Base-by-base conservation (phyloP, 2,329 filamentous ascomycete species). In the Cercospora sesami region DNA sequence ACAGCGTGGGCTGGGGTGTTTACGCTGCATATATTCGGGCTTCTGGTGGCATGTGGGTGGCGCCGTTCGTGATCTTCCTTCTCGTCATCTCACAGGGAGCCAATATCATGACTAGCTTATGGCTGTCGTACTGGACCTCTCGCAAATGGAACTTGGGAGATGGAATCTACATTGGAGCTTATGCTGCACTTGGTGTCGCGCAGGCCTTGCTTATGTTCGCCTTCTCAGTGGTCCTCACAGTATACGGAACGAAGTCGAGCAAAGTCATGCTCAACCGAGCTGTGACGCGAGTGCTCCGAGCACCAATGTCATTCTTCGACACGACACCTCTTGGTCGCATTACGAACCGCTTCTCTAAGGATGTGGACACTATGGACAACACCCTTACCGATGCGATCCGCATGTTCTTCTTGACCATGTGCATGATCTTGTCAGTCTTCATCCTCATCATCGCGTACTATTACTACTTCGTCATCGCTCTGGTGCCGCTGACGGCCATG, bases 321-420 rank as follows among this genome's bases (percentile, higher is more conserved):
- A 98, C 95, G 0, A 98, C 95, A 0, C 95, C 95, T 0, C 86
- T 98, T 1, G 95, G 95, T 21, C 90, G 94, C 42, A 97, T 98
- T 78, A 97, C 93, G 23, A 98, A 98, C 79, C 91, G 95, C 16
- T 98, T 98, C 81, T 96, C 93, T 33, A 91, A 94, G 73, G 95
- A 99, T 76, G 91, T 98, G 48, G 93, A 97, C 76, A 92, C 95
- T 66, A 96, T 98, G 93, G 95, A 98, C 81, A 76, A 97, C 79
- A 92, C 89, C 67, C 82, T 97, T 53, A 91, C 91, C 0, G 94
- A 97, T 75, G 90, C 92, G 3, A 92, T 97, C 80, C 89, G 94
- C 72, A 96, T 97, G 89, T 97, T 94, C 82, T 90, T 94, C 74
- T 82, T 97, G 74, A 97, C 93, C 1, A 81, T 96, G 73, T 90